Evolutionary conservation across 2,329 filamentous ascomycete species (phyloP), one percentile per base, ranked within the genome.

Genomic region (Grosmannia penicillata): DNA sequence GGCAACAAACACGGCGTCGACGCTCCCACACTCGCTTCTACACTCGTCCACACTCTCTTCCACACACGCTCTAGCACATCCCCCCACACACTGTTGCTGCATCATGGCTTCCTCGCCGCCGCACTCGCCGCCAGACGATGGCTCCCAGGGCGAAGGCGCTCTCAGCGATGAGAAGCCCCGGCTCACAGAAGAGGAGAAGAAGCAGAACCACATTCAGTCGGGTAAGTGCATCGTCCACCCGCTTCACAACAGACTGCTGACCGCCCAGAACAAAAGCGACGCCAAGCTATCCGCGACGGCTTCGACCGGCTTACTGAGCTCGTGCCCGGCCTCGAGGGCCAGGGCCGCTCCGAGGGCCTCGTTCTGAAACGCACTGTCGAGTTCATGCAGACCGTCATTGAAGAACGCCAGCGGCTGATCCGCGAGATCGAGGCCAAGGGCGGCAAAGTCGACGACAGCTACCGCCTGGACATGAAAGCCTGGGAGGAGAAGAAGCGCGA

Each of bases 271-370:
- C 53, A 58, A 40, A 59, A 59, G 35, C 50, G 56, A 3, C 52
- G 56, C 4, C 47, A 51, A 33, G 82, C 80, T 13, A 93, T 94
- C 47, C 72, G 86, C 33, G 76, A 83, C 42, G 83, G 82, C 40
- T 93, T 93, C 55, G 84, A 93, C 56, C 72, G 77, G 25, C 69
- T 94, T 21, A 82, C 82, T 14, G 72, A 78, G 38, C 68, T 93
- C 24, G 83, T 93, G 1, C 86, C 86, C 0, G 84, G 82, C 1
- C 67, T 93, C 38, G 72, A 83, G 49, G 86, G 86, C 1, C 81
- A 87, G 51, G 86, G 82, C 1, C 75, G 85, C 33, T 91, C 83
- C 46, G 86, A 94, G 56, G 83, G 82, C 22, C 66, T 85, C 15
- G 84, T 94, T n/a, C 65, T 94, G 18, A 74, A 77, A 45, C 70